Base-by-base conservation (phyloP, 2,329 filamentous ascomycete species). In the Eurotiales sp. region DNA sequence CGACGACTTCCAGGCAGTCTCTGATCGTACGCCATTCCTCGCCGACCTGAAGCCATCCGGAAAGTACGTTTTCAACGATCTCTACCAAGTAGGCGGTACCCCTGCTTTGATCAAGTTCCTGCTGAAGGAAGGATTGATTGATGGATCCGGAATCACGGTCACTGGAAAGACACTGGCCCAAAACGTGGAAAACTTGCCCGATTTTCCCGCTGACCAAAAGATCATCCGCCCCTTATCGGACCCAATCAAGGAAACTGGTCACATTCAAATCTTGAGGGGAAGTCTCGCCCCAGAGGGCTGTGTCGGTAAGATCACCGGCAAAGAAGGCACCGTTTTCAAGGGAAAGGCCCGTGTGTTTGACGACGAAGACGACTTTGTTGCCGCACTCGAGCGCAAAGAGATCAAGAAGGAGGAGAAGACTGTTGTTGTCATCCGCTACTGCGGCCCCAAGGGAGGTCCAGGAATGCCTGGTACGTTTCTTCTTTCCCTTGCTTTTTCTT, bases 1-100 rank as follows among this genome's bases (percentile, higher is more conserved):
- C 54, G 88, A 93, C 60, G 88, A 93, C 72, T 92, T 92, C 82
- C 88, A 93, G 73, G 75, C 79, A 60, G 86, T 92, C 45, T 90
- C 87, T 0, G 85, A 93, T 74, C 81, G 84, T 44, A 89, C 80
- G 15, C 88, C 88, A 19, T 86, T 90, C 77, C 78, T 93, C 21
- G 88, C 88, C 8, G 87, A 93, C 66, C 76, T 93, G 37, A 91
- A 92, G 76, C 88, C 88, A 2, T 90, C 86, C 4, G 80, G 80
- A 50, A 82, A 82, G 64, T 82, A 81, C 54, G 80, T 83, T 44
- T 82, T 83, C 76, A 74, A 77, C 30, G 80, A 83, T 59, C 68
- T 83, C 37, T 72, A 77, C 64, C 67, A 70, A 21, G 79, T 83
- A 51, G 80, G 80, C 43, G 80, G 80, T 39, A 83, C 79, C 3